A percentile compares a stretch with the other conserved stretches of the same genome.
Conservation (phyloP, 1,284 basidiomycete species). For the Marasmius tenuissimus region DNA sequence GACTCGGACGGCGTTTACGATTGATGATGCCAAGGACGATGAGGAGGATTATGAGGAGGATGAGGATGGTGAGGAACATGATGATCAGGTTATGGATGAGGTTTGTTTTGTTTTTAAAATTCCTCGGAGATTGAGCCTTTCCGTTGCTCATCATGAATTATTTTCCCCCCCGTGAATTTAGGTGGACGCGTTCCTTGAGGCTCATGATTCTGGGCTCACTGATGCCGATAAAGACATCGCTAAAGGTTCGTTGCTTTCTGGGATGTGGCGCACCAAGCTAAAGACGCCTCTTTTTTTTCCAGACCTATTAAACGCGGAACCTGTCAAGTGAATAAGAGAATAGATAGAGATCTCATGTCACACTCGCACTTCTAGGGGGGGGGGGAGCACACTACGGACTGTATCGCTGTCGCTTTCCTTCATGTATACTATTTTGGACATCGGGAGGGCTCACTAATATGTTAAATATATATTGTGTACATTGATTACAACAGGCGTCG, state of each 20-base stretch:
- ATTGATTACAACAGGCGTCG: not conserved
- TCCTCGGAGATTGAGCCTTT: not conserved
- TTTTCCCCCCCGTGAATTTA: constrained; percentile 23
- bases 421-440: constrained; percentile 7
- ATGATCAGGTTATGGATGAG: constrained; percentile 87
- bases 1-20: constrained; percentile 90
- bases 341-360: not conserved
- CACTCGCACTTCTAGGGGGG: not conserved
- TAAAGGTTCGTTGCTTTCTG: constrained; percentile 49
- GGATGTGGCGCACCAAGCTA: not conserved
- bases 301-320: constrained; percentile 69
- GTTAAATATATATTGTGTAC: not conserved
- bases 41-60: constrained; percentile 74
- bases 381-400: too few species aligned
- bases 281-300: constrained; percentile 2
- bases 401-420: constrained; percentile 12
- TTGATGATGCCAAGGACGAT: constrained; percentile 87
- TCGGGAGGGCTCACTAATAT: not conserved
- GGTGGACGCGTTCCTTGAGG: constrained; percentile 92
- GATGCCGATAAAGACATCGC: constrained; percentile 85
- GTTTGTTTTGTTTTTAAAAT: constrained; percentile 34
- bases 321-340: constrained; percentile 43
- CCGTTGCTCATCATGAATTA: constrained; percentile 9
- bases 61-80: constrained; percentile 45
- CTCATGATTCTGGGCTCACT: constrained; percentile 82